Evolutionary conservation across 345 rosid genomes (phyloP).

Genomic region (Bruguiera sexangula): DNA sequence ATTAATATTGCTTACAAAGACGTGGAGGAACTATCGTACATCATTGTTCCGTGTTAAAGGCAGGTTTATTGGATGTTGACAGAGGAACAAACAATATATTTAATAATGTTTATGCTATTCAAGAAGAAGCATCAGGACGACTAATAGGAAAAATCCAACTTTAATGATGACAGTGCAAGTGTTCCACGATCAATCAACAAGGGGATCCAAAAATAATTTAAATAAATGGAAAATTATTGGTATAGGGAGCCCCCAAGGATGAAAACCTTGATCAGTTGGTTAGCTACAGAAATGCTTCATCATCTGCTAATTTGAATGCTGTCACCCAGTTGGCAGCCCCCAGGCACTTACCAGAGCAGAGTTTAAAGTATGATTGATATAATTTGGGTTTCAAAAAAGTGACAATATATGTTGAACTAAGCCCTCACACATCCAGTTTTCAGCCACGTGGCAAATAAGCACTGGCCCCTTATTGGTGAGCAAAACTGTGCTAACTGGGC

Average conservation of each 20-base stretch:
- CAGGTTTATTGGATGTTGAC: too few species aligned
- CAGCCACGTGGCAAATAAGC: not conserved
- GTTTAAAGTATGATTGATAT: not conserved
- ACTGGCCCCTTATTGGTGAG: not conserved
- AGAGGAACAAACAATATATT: too few species aligned
- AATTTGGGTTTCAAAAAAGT: not conserved
- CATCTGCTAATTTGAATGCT: too few species aligned
- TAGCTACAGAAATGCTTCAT: conserved; percentile 4
- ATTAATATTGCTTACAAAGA: too few species aligned
- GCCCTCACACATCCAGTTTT: not conserved
- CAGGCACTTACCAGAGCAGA: not conserved
- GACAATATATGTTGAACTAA: not conserved
- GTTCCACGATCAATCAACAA: conserved; percentile 1
- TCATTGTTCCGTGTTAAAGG: too few species aligned
- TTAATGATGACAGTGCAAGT: not conserved
- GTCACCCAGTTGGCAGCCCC: conserved; percentile 18
- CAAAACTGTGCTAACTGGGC: conserved; percentile 5
- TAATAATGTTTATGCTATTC: too few species aligned
- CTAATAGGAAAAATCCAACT: not conserved
- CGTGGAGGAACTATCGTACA: too few species aligned
- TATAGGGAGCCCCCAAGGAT: conserved; percentile 9
- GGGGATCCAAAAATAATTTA: not conserved
- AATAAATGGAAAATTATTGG: not conserved
- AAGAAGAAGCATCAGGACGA: too few species aligned
- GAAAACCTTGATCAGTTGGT: conserved; percentile 6